Evolutionary conservation across 1,139 yeast genomes (phyloP), one percentile per base, ranked within the genome.

Genomic region (Lizanozyma gosingica): DNA sequence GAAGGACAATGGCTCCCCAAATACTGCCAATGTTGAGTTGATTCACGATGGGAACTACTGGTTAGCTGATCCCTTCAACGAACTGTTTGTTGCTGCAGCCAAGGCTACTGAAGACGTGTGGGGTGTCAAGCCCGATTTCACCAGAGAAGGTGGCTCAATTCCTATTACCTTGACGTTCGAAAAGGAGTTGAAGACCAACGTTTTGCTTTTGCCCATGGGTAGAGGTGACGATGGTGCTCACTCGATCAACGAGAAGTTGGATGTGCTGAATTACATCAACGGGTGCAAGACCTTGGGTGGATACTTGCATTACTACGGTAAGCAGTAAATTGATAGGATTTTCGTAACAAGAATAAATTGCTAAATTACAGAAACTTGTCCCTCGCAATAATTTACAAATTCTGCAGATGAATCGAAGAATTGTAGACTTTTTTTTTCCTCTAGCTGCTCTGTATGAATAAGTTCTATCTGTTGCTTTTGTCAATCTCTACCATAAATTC

Each of bases 201-300:
- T 90, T 33, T 73, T 92, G 49, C 71, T 92, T 56, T 76, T 92
- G 54, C 98, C 98, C 49, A 85, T 92, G 85, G 98, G 98, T 51
- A 83, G 95, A 65, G 98, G 97, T 54, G 97, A 92, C 59, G 99
- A 94, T 56, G 98, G 98, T 52, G 98, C 99, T 39, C 99, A 94
- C 62, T 87, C 97, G 22, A 87, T 92, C 55, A 92, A 92, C 59
- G 99, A 94, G 66, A 94, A 94, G 71, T 69, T 94, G 56, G 84
- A 94, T 60, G 70, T 87, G 40, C 67, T 84, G 50, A 94, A 94
- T 72, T 94, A 86, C 65, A 80, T 92, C 52, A 84, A 86, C 58
- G 99, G 99, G 47, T 81, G 85, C 57, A 94, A 94, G 73, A 83
- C 96, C 18, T 76, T 92, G 64, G 86, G 94, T 49, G 95, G 97